Base-by-base conservation (phyloP, 176 grass and related monocot genomes). In the Aegilops speltoides region DNA sequence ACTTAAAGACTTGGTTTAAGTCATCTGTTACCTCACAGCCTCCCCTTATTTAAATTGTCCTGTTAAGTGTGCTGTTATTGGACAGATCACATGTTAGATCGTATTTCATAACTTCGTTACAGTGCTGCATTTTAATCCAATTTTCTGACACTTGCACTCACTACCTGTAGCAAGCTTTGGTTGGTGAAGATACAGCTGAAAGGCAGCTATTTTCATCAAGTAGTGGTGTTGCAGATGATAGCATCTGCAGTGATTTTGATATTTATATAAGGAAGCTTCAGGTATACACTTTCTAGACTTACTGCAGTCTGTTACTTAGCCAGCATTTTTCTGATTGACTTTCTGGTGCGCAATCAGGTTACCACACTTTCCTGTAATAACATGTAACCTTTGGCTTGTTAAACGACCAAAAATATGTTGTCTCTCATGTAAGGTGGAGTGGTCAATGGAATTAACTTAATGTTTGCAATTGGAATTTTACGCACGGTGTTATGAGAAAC, bases 141-240 rank as follows among this genome's bases (percentile, higher is more conserved):
- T 65, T 86, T 78, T 72, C 78, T 91, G 32, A 88, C 78, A 88
- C 64, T 56, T 33, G 25, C 38, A 69, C 77, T 82, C 9, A 82
- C 31, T 85, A 36, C 40, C 23, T 93, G 79, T 79, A 99, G 97
- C 92, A 97, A 99, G 97, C 97, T 83, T 93, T 99, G 82, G 97
- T 99, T 56, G 97, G 97, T 50, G 97, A 99, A 94, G 97, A 99
- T 65, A 79, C 80, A 73, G 97, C 92, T 80, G 94, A 99, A 88
- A 90, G 93, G 32, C 87, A 88, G 38, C 87, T 99, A 90, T 99
- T 99, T 94, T 90, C 90, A 61, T 82, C 91, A 45, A 87, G 79
- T 82, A 91, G 87, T 13, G 70, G 86, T 38, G 62, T 88, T 8
- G 54, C 77, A 62, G 92, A 94, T 88, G 94, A 99, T 41, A 88